A percentile compares a stretch with the other conserved stretches of the same genome.
phyloP scores from a whole-genome alignment of 2,329 filamentous ascomycete genomes.

The Cadophora sp. region DNA sequence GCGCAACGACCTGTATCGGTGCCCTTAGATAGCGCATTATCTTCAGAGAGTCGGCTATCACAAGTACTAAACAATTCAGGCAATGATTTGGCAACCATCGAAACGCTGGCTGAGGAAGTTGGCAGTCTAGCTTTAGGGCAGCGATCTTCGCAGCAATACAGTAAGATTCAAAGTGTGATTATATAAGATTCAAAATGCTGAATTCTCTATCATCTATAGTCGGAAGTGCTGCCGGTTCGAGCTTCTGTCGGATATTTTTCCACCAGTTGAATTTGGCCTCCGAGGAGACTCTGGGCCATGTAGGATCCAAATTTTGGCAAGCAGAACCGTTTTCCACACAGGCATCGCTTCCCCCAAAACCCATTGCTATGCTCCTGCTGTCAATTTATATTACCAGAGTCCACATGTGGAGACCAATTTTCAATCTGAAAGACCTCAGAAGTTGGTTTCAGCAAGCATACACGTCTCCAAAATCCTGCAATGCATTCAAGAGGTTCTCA shows the following conservation, averaged over 20 bases:
- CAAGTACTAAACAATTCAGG: neutral
- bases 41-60: neutral
- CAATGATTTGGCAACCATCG: neutral
- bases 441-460: conserved; percentile 1
- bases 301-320: neutral
- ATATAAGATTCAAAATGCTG: too few species aligned
- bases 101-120: conserved; percentile 8
- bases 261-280: conserved; percentile 1
- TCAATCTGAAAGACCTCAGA: neutral
- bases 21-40: neutral
- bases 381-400: conserved; percentile 1
- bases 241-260: conserved; percentile 7
- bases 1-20: neutral
- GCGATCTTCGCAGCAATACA: conserved; percentile 1
- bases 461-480: neutral
- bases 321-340: neutral
- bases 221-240: conserved; percentile 3
- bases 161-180: neutral
- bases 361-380: neutral
- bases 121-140: conserved; percentile 7
- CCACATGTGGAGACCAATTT: neutral
- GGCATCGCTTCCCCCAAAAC: neutral
- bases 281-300: neutral
- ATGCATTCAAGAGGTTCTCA: neutral
- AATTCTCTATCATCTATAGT: neutral